phyloP scores from a whole-genome alignment of 2,329 filamentous ascomycete genomes.

The Epicoccum sorghinum region DNA sequence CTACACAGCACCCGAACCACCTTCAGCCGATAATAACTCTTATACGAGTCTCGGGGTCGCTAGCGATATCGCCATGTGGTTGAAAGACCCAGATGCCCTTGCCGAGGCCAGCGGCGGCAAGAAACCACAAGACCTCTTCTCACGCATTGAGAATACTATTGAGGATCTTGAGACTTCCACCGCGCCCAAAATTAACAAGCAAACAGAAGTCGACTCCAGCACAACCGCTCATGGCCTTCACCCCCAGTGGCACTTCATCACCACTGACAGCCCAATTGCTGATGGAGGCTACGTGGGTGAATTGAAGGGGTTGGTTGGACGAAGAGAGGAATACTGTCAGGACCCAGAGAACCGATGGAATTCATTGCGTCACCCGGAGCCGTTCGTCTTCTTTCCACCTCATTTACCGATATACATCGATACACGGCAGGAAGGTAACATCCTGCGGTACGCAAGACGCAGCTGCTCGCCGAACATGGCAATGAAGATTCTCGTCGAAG shows the following conservation, averaged over 20 bases:
- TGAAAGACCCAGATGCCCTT: slow-evolving; percentile 74
- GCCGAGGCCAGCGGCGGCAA: slow-evolving; percentile 69
- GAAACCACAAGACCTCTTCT: slow-evolving; percentile 72
- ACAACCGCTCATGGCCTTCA: slow-evolving; percentile 60
- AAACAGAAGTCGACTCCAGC: slow-evolving; percentile 59
- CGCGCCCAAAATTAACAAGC: slow-evolving; percentile 58
- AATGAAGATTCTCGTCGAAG: slow-evolving; percentile 83
- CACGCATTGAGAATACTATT: slow-evolving; percentile 60
- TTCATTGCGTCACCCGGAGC: slow-evolving; percentile 56
- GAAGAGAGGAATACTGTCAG: slow-evolving; percentile 54
- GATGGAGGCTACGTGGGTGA: slow-evolving; percentile 67
- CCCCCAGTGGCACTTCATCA: slow-evolving; percentile 74
- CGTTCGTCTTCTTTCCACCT: slow-evolving; percentile 73
- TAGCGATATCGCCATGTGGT: slow-evolving; percentile 77
- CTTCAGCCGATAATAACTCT: slow-evolving; percentile 72
- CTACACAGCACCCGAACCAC: slow-evolving; percentile 66
- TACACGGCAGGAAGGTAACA: slow-evolving; percentile 83
- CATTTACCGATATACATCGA: slow-evolving; percentile 91
- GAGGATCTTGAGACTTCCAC: slow-evolving; percentile 58
- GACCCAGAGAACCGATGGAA: slow-evolving; percentile 56
- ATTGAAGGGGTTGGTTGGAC: slow-evolving; percentile 66
- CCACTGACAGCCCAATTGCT: slow-evolving; percentile 58
- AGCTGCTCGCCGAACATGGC: slow-evolving; percentile 92
- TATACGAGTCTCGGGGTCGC: slow-evolving; percentile 78
- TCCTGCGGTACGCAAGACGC: slow-evolving; percentile 85